phyloP scores from a whole-genome alignment of 2,329 filamentous ascomycete genomes.

The Cladosporium phlei region DNA sequence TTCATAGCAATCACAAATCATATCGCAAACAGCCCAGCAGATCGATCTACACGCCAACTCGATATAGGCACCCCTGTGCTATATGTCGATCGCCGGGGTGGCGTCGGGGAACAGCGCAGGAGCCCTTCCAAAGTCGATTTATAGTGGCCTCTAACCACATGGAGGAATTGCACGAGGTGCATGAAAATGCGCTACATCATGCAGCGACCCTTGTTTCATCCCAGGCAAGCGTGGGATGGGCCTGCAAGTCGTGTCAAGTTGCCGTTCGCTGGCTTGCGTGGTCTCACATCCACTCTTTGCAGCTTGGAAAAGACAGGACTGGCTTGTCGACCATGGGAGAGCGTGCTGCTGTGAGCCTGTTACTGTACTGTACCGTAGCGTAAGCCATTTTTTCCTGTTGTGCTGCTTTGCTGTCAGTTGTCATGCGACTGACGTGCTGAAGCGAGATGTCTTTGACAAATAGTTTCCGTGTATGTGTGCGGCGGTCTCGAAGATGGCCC shows the following conservation, averaged over 20 bases:
- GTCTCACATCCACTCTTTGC: constrained; percentile 6
- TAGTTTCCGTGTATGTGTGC: background rate
- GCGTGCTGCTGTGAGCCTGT: background rate
- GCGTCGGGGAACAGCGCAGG: no score
- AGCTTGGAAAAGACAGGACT: no score
- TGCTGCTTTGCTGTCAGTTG: background rate
- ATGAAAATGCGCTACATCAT: no score
- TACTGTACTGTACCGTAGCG: background rate
- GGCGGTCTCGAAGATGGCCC: background rate
- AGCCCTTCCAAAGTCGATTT: no score
- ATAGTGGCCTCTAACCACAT: no score
- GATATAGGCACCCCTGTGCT: no score
- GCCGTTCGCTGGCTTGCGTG: constrained; percentile 6
- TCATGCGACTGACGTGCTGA: background rate
- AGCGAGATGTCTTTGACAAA: constrained; percentile 5
- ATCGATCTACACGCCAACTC: no score
- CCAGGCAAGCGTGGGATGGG: background rate
- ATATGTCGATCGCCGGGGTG: no score
- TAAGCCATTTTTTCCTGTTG: background rate
- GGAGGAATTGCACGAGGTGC: no score
- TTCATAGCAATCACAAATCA: no score
- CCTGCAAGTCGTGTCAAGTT: constrained; percentile 10
- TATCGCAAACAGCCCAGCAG: no score
- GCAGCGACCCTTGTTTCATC: background rate
- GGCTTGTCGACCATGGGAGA: background rate